Conservation (phyloP, 345 rosid species). For the Litchi chinensis region DNA sequence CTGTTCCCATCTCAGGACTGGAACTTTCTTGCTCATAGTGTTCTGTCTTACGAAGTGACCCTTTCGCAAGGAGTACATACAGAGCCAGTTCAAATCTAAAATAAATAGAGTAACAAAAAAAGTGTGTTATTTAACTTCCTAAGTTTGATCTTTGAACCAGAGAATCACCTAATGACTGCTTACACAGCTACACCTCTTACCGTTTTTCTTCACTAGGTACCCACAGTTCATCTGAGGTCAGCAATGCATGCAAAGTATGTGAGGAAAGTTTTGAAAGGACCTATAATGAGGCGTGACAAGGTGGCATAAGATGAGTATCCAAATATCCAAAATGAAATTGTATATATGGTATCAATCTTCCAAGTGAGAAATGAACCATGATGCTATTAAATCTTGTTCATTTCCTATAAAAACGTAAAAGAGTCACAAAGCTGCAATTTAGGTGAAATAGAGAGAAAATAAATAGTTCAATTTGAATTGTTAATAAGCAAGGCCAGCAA, state of each 20-base stretch:
- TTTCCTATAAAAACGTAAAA: not conserved
- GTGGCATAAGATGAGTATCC: conserved; percentile 18
- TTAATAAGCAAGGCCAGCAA: not conserved
- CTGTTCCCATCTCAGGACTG: conserved; percentile 45
- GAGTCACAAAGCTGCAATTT: conserved; percentile 1
- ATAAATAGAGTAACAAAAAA: conserved; percentile 26
- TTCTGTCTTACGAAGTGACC: conserved; percentile 56
- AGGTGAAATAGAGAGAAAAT: not conserved
- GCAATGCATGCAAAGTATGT: conserved; percentile 86
- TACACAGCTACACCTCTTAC: conserved; percentile 43
- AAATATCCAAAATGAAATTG: conserved; percentile 13
- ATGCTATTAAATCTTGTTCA: not conserved
- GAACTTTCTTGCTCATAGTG: conserved; percentile 57
- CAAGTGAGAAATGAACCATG: conserved; percentile 8
- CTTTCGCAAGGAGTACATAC: conserved; percentile 71
- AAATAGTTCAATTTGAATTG: not conserved
- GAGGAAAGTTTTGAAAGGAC: conserved; percentile 92
- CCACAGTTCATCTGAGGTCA: conserved; percentile 95
- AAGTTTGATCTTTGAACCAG: conserved; percentile 20
- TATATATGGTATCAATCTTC: not conserved
- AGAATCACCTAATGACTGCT: conserved; percentile 17
- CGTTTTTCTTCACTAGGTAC: conserved; percentile 91
- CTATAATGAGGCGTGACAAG: conserved; percentile 40
- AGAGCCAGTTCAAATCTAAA: conserved; percentile 88
- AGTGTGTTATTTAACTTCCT: conserved; percentile 22